Evolutionary conservation across 371 early-diverging fungal species (phyloP).

Genomic region (Lichtheimia hyalospora): DNA sequence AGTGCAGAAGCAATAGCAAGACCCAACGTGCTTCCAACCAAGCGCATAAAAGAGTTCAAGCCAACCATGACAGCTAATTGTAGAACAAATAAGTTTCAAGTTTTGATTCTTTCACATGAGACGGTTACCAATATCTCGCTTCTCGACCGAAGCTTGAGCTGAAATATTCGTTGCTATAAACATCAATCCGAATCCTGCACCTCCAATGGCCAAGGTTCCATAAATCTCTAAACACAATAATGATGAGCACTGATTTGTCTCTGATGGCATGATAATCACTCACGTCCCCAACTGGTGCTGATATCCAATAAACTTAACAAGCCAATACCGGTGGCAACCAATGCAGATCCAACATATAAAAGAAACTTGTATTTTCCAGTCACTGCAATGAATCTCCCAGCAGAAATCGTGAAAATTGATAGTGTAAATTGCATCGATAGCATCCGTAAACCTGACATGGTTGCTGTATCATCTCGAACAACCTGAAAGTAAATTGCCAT

Average conservation of each 20-base stretch:
- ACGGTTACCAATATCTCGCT: slow-evolving; percentile 30
- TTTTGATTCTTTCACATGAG: too few relatives aligned
- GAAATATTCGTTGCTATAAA: slow-evolving; percentile 41
- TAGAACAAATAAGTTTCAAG: too few relatives aligned
- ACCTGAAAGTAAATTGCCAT: slow-evolving; percentile 81
- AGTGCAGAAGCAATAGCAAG: slow-evolving; percentile 36
- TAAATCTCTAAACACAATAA: slow-evolving; percentile 20
- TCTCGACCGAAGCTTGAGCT: slow-evolving; percentile 38
- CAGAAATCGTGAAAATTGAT: slow-evolving; percentile 26
- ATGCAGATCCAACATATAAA: slow-evolving; percentile 40
- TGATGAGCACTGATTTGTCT: not conserved
- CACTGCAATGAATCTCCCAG: slow-evolving; percentile 43
- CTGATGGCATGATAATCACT: not conserved
- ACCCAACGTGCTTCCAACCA: slow-evolving; percentile 48
- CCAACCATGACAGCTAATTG: slow-evolving; percentile 46
- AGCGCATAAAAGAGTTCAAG: slow-evolving; percentile 36
- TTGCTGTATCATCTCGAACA: slow-evolving; percentile 53
- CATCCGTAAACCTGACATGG: slow-evolving; percentile 46
- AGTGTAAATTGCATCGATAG: slow-evolving; percentile 50
- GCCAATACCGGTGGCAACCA: slow-evolving; percentile 32
- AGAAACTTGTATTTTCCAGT: slow-evolving; percentile 46
- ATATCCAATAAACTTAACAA: slow-evolving; percentile 26
- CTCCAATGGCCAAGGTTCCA: slow-evolving; percentile 36
- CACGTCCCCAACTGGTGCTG: slow-evolving; percentile 25
- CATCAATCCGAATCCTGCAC: slow-evolving; percentile 27